Conservation (phyloP, 805 yeast species). For the Metschnikowia sp. region DNA sequence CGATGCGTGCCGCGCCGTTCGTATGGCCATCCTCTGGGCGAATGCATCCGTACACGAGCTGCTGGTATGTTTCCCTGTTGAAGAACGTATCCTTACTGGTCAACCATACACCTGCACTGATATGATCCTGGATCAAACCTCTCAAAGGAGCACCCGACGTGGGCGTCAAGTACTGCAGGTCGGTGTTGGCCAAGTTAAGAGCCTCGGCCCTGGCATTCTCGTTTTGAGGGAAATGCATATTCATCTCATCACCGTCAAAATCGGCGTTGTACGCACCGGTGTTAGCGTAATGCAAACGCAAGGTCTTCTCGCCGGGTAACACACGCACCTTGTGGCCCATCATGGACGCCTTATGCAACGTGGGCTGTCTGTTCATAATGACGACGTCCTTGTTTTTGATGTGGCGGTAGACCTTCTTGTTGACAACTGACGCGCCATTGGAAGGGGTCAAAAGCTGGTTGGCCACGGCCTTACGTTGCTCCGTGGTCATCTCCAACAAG, state of each 20-base stretch:
- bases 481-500: conserved; percentile 82
- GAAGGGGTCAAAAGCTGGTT: conserved; percentile 91
- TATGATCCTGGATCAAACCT: conserved; percentile 98
- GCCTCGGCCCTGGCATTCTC: conserved; percentile 98
- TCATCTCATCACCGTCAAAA: conserved; percentile 99
- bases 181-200: conserved; percentile 89
- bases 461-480: conserved; percentile 93
- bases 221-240: conserved; percentile 98
- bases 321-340: conserved; percentile 99
- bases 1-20: conserved; percentile 54
- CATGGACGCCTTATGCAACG: conserved; percentile 98
- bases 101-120: conserved; percentile 98
- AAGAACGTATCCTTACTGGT: conserved; percentile 90
- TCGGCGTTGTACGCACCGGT: conserved; percentile 99
- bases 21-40: conserved; percentile 98
- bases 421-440: conserved; percentile 56
- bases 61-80: conserved; percentile 89
- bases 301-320: conserved; percentile 93
- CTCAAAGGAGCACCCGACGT: conserved; percentile 98
- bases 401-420: conserved; percentile 93
- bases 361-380: conserved; percentile 98
- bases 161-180: conserved; percentile 95
- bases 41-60: conserved; percentile 86
- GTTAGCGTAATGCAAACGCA: conserved; percentile 95
- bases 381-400: conserved; percentile 94